Evolutionary conservation across 495 filamentous ascomycete genomes (phyloP).

Genomic region (Amphirosellinia nigrospora): DNA sequence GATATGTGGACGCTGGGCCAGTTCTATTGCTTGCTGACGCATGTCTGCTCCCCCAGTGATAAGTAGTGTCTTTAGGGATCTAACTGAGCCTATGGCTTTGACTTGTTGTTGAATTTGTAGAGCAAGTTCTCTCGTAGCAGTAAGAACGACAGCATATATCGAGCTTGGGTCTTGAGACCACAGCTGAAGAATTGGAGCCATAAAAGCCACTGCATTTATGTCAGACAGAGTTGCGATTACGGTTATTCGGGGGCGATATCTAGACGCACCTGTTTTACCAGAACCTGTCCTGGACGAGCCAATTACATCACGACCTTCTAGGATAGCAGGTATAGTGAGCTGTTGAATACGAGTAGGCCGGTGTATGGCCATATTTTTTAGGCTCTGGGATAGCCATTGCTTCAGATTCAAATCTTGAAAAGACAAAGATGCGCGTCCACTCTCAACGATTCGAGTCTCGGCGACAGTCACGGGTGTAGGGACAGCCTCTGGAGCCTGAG

Average conservation of each 20-base stretch:
- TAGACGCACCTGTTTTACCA: conserved; percentile 73
- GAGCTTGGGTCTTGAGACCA: conserved; percentile 93
- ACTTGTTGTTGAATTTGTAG: conserved; percentile 96
- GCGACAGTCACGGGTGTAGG: conserved; percentile 30
- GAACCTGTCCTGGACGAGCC: conserved; percentile 94
- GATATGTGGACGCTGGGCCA: conserved; percentile 82
- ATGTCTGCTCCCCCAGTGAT: conserved; percentile 93
- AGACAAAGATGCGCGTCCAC: conserved; percentile 60
- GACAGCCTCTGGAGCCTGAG: conserved; percentile 6
- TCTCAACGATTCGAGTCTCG: conserved; percentile 37
- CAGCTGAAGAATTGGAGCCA: conserved; percentile 88
- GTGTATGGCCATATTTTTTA: conserved; percentile 85
- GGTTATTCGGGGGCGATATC: not conserved
- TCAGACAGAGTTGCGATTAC: conserved; percentile 8
- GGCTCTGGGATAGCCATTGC: conserved; percentile 88
- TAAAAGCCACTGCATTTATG: conserved; percentile 72
- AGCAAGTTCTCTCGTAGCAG: conserved; percentile 90
- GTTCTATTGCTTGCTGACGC: conserved; percentile 83
- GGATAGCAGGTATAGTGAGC: conserved; percentile 86
- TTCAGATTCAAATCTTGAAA: conserved; percentile 78
- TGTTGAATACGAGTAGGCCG: conserved; percentile 91
- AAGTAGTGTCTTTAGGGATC: conserved; percentile 82
- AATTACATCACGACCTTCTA: conserved; percentile 91
- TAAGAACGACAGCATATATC: conserved; percentile 87
- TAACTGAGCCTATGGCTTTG: conserved; percentile 84